These are phyloP conservation scores for Carex littledalei DNA, from an alignment of 176 grass and related monocot genomes.

Conservation along the genomic window DNA sequence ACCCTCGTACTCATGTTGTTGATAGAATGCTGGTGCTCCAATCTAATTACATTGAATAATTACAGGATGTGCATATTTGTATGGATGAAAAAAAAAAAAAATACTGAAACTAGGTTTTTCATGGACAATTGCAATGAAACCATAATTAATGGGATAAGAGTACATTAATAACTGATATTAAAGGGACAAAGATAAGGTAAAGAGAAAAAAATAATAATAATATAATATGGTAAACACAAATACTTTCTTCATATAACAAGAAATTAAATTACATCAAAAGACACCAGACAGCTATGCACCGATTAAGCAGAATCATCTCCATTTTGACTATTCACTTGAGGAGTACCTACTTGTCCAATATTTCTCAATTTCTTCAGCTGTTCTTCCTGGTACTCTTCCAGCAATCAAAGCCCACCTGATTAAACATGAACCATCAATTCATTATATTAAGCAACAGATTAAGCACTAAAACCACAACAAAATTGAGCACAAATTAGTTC, in stretches of 20 bases:
- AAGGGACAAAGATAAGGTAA: not conserved
- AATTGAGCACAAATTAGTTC: not conserved
- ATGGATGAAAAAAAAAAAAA: too few species aligned
- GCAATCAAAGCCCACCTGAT: slow-evolving; percentile 38
- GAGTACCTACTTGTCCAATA: slow-evolving; percentile 39
- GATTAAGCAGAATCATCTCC: not conserved
- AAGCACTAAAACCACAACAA: not conserved
- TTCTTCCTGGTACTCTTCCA: slow-evolving; percentile 39
- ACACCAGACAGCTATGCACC: not conserved
- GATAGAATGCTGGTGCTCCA: too few species aligned
- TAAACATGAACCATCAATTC: not conserved
- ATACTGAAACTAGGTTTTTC: too few species aligned
- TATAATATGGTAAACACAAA: not conserved
- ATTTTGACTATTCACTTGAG: slow-evolving; percentile 18
- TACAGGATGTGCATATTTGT: too few species aligned
- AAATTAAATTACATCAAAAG: not conserved
- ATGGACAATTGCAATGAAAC: too few species aligned
- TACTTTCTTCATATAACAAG: not conserved
- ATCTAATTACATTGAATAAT: too few species aligned
- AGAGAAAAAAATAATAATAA: not conserved
- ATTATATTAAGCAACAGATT: not conserved
- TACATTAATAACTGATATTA: too few species aligned
- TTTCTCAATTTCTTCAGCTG: slow-evolving; percentile 44
- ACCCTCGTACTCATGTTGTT: too few species aligned
- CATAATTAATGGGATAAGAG: too few species aligned